phyloP scores from a whole-genome alignment of 257 asterid species.

The Nyctanthes arbortristis region DNA sequence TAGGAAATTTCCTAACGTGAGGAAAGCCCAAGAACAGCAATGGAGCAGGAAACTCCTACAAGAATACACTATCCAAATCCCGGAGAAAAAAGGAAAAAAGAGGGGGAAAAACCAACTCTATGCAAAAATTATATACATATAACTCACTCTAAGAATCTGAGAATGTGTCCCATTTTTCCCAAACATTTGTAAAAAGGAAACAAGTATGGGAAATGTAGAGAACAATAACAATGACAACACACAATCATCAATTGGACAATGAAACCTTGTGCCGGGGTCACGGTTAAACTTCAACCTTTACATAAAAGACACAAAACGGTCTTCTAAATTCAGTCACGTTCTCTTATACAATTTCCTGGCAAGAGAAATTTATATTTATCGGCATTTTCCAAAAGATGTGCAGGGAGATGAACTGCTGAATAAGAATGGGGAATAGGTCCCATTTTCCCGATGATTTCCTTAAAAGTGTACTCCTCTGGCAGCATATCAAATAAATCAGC shows the following conservation, averaged over 20 bases:
- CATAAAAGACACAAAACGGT: conserved; percentile 20
- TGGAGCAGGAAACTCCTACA: conserved; percentile 19
- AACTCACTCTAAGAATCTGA: conserved; percentile 44
- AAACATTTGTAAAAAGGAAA: conserved; percentile 40
- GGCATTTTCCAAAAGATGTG: conserved; percentile 61
- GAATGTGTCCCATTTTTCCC: conserved; percentile 35
- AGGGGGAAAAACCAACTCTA: conserved; percentile 29
- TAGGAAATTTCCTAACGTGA: conserved; percentile 38
- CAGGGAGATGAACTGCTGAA: conserved; percentile 82
- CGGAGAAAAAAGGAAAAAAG: too few relatives aligned
- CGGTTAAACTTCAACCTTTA: conserved; percentile 44
- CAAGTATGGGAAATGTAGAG: conserved; percentile 40
- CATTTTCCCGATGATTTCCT: conserved; percentile 77
- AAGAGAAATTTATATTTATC: conserved; percentile 63
- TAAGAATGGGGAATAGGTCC: conserved; percentile 90
- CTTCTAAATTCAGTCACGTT: conserved; percentile 42
- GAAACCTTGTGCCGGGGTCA: conserved; percentile 35
- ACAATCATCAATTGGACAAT: conserved; percentile 40
- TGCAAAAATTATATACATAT: conserved; percentile 33
- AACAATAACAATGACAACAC: conserved; percentile 42
- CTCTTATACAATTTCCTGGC: conserved; percentile 83
- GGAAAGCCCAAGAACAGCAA: conserved; percentile 18
- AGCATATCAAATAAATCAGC: conserved; percentile 84
- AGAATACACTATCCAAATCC: conserved; percentile 14
- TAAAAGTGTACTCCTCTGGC: conserved; percentile 84